phyloP scores from a whole-genome alignment of 148 eudicot genomes.

The Chenopodium formosanum region DNA sequence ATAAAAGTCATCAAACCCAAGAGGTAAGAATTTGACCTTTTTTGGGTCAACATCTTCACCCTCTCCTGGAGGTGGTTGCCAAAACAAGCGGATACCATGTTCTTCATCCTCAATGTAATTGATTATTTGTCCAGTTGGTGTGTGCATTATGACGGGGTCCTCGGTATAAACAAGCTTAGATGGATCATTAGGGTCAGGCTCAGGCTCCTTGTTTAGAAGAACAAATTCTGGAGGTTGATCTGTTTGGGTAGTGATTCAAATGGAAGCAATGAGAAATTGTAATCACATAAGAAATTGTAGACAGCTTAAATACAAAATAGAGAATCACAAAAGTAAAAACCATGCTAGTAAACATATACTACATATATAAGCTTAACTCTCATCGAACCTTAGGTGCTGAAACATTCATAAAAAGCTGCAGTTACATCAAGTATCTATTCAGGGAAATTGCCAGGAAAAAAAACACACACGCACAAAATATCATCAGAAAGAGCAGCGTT shows the following conservation, averaged over 20 bases:
- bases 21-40: conserved; percentile 67
- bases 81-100: conserved; percentile 78
- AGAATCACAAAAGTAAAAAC: not conserved
- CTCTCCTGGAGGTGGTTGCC: conserved; percentile 67
- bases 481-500: not conserved
- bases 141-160: conserved; percentile 84
- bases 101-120: conserved; percentile 82
- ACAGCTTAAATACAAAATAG: not conserved
- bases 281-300: not conserved
- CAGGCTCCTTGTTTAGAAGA: conserved; percentile 79
- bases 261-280: not conserved
- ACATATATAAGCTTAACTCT: not conserved
- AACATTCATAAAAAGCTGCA: not conserved
- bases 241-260: conserved; percentile 26
- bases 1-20: conserved; percentile 79
- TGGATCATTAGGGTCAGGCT: conserved; percentile 85
- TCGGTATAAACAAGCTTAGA: conserved; percentile 65
- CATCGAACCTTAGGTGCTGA: not conserved
- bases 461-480: too few species aligned
- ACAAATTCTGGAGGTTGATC: conserved; percentile 68
- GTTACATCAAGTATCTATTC: not conserved
- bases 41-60: conserved; percentile 73
- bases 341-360: not conserved
- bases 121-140: conserved; percentile 75
- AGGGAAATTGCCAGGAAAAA: not conserved